Conservation (phyloP, 257 asterid species). For the Verbena officinalis region DNA sequence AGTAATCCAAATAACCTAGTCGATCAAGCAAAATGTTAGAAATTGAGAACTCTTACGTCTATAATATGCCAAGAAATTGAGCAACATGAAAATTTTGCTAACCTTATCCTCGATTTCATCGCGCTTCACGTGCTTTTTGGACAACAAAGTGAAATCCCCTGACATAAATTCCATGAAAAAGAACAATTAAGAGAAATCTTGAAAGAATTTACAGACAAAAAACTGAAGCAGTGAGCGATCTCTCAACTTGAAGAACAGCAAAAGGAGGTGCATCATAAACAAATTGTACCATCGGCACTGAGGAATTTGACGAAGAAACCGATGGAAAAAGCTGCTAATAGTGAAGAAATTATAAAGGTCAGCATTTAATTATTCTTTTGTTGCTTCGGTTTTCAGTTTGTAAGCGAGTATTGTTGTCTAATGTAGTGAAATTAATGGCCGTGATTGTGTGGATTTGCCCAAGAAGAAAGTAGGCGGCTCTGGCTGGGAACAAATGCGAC, state of each 20-base stretch:
- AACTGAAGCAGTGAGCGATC: no score
- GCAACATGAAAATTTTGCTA: background rate
- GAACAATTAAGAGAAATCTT: background rate
- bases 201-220: slow-evolving; percentile 3
- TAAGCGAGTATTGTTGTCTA: background rate
- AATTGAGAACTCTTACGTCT: background rate
- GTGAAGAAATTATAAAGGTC: slow-evolving; percentile 34
- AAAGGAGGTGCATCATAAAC: background rate
- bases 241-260: background rate
- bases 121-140: slow-evolving; percentile 68
- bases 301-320: slow-evolving; percentile 53
- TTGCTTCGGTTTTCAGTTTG: slow-evolving; percentile 10
- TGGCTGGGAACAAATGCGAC: background rate
- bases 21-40: slow-evolving; percentile 17
- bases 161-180: slow-evolving; percentile 21
- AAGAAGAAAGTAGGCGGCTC: background rate
- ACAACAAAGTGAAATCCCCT: slow-evolving; percentile 89
- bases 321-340: slow-evolving; percentile 33
- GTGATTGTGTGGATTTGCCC: background rate
- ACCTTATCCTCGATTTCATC: slow-evolving; percentile 94
- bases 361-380: slow-evolving; percentile 39
- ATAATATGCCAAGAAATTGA: slow-evolving; percentile 6
- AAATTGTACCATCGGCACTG: slow-evolving; percentile 75
- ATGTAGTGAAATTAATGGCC: background rate
- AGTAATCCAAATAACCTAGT: slow-evolving; percentile 93